These are phyloP conservation scores for Uncinocarpus reesii DNA, from an alignment of 2,329 filamentous ascomycete genomes.

Conservation along the genomic window DNA sequence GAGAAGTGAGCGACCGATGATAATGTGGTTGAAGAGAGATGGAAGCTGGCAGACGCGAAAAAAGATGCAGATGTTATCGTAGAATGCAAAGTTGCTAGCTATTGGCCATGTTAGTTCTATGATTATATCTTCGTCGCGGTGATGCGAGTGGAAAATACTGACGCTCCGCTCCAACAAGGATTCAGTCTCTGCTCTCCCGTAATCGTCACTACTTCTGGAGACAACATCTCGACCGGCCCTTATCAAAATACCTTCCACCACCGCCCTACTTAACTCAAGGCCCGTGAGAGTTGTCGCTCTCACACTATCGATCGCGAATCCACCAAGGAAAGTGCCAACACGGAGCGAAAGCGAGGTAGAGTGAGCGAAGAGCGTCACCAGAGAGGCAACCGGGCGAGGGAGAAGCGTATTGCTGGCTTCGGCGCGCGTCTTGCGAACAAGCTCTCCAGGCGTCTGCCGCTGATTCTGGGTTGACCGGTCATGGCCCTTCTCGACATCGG, in stretches of 20 bases:
- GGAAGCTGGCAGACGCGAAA: constrained; percentile 39
- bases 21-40: constrained; percentile 37
- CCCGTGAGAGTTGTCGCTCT: constrained; percentile 37
- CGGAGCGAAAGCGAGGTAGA: constrained; percentile 37
- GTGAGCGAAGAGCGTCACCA: constrained; percentile 37
- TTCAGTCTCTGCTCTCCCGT: constrained; percentile 35
- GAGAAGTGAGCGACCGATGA: constrained; percentile 36
- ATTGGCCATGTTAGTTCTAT: constrained; percentile 6
- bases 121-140: no score
- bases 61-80: constrained; percentile 40
- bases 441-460: neutral
- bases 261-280: constrained; percentile 36
- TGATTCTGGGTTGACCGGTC: neutral
- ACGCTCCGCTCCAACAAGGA: constrained; percentile 39
- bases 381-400: constrained; percentile 35
- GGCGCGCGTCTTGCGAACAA: neutral
- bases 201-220: constrained; percentile 39
- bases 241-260: constrained; percentile 37
- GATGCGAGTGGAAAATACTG: constrained; percentile 18
- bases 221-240: constrained; percentile 38
- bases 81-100: constrained; percentile 37
- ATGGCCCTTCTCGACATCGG: neutral
- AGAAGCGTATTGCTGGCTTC: constrained; percentile 29
- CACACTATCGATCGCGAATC: constrained; percentile 36
- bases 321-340: constrained; percentile 36